Base-by-base conservation (phyloP, 768 basidiomycete species). In the Termitomyces sp. region DNA sequence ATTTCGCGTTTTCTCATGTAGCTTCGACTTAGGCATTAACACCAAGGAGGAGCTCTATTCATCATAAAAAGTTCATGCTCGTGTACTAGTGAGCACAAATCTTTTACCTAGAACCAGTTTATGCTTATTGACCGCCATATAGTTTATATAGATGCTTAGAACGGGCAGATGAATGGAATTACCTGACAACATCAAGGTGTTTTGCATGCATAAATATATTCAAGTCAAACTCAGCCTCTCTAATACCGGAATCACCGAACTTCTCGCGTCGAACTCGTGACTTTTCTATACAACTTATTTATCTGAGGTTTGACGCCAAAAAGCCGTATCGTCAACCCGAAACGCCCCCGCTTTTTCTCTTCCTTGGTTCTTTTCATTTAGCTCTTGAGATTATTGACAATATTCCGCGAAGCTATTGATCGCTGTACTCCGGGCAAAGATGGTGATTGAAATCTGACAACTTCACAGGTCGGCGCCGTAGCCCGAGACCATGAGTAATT, bases 21-120 rank as follows among this genome's bases (percentile, higher is more conserved):
- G 49, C 32, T 44, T 46, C 13, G 44, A 45, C 20, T 32, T 40
- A 81, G 80, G 80, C 48, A 69, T 81, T 49, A 68, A 61, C 58
- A 70, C 76, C 54, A 79, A 79, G 64, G 80, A 81, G 66, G 80
- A 81, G 63, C 73, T 81, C 39, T 81, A 80, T 66, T 70, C 73
- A 16, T 75, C 74, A 45, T 76, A 68, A 65, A 72, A 67, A 69
- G 46, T 61, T 54, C 44, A 45, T 32, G 32, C 38, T 40, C 55
- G 59, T 56, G 55, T 58, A 59, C 57, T 53, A 58, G 67, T 68
- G 32, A 24, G 55, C 48, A 42, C 15, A 8, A 33, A 40, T 20
- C 5, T 32, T 28, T 3, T 7, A 7, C 24, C 6, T 9, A 6
- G 9, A 28, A 6, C 5, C 9, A 28, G 8, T 5, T 36, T 42